Percentiles rank a stretch among this genome's conserved stretches.
Evolutionary conservation across 257 asterid genomes (phyloP).

Genomic region (Solanum pennellii): DNA sequence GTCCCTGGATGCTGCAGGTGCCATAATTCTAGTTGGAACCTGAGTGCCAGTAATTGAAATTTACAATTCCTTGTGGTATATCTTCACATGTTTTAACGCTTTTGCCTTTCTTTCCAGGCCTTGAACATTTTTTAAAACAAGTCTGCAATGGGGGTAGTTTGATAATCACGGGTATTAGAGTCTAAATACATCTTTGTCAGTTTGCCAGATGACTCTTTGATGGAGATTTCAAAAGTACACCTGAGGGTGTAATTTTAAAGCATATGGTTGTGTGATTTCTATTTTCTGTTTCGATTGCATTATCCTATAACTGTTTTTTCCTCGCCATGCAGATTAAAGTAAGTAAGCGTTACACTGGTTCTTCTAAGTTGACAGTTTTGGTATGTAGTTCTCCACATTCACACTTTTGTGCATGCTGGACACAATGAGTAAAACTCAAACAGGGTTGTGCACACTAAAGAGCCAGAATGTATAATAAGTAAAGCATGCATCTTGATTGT

Average conservation of each 20-base stretch:
- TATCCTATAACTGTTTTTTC: not conserved
- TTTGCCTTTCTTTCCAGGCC: conserved; percentile 30
- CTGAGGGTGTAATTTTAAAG: not conserved
- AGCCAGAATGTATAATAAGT: not conserved
- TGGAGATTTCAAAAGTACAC: not conserved
- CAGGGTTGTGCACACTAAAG: not conserved
- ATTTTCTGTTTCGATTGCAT: not conserved
- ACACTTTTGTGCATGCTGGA: not conserved
- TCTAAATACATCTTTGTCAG: not conserved
- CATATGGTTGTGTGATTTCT: not conserved
- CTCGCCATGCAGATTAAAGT: conserved; percentile 48
- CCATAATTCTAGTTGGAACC: conserved; percentile 70
- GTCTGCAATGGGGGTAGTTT: conserved; percentile 76
- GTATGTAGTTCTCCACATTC: conserved; percentile 8
- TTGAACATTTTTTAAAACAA: conserved; percentile 63
- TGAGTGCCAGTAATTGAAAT: conserved; percentile 60
- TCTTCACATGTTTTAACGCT: not conserved
- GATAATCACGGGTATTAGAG: conserved; percentile 41
- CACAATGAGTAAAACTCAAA: not conserved
- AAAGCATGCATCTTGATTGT: not conserved
- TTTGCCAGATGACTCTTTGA: not conserved
- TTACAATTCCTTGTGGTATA: not conserved
- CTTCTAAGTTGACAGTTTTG: conserved; percentile 75
- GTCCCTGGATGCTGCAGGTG: conserved; percentile 86
- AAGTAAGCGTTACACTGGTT: conserved; percentile 67